These are phyloP conservation scores for Phytophthora megakarya DNA, from an alignment of 352 stramenopile genomes.

Conservation along the genomic window DNA sequence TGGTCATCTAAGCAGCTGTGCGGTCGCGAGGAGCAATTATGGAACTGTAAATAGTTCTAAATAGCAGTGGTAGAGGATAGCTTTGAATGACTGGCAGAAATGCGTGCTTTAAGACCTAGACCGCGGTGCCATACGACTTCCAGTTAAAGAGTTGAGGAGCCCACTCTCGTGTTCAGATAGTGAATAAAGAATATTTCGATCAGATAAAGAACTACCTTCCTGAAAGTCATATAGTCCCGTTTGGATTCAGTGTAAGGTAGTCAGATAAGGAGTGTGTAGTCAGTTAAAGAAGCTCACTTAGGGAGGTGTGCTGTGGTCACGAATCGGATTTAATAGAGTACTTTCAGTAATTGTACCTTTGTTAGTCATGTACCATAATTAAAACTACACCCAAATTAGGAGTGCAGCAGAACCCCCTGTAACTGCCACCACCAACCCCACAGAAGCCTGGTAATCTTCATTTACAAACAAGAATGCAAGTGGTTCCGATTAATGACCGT, in stretches of 20 bases:
- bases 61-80: neutral
- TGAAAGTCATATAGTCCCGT: slow-evolving; percentile 8
- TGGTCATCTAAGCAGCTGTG: neutral
- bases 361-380: too few species aligned
- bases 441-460: too few species aligned
- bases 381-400: too few species aligned
- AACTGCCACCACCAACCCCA: too few species aligned
- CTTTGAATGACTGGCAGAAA: neutral
- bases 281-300: slow-evolving; percentile 3
- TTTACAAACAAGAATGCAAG: too few species aligned
- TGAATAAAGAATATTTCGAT: slow-evolving; percentile 12
- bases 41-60: too few species aligned
- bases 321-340: too few species aligned
- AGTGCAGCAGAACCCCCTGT: too few species aligned
- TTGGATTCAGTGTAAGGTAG: neutral
- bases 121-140: neutral
- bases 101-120: neutral
- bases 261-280: slow-evolving; percentile 3
- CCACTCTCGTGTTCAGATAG: neutral
- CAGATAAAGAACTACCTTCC: slow-evolving; percentile 3
- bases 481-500: too few species aligned
- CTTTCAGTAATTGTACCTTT: too few species aligned
- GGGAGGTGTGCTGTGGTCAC: neutral
- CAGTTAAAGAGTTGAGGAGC: slow-evolving; percentile 1
- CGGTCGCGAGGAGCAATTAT: neutral